These are phyloP conservation scores for Arthromyces matolae DNA, from an alignment of 768 basidiomycete genomes.

Conservation along the genomic window DNA sequence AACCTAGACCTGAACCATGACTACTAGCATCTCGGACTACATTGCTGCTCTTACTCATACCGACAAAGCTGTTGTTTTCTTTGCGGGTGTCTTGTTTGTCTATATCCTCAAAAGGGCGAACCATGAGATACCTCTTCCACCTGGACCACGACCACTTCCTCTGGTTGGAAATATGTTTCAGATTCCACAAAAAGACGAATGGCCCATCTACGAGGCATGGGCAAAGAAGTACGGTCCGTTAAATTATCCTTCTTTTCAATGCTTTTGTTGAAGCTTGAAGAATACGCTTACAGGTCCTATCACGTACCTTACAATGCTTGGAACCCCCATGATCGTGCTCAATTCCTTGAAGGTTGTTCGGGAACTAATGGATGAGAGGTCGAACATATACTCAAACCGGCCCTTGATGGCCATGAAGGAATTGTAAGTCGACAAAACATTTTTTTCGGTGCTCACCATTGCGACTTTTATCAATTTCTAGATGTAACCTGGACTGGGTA, in stretches of 20 bases:
- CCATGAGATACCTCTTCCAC: constrained; percentile 13
- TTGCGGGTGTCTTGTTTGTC: constrained; percentile 4
- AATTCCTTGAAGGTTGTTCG: constrained; percentile 16
- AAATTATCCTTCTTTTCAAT: too few species aligned
- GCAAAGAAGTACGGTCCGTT: constrained; percentile 19
- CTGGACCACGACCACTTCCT: constrained; percentile 19
- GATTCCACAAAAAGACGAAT: constrained; percentile 21
- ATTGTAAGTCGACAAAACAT: constrained; percentile 9
- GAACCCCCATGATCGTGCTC: constrained; percentile 20
- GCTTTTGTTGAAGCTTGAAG: not conserved
- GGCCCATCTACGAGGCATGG: constrained; percentile 19
- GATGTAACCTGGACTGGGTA: constrained; percentile 11
- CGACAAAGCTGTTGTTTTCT: constrained; percentile 1
- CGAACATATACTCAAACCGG: constrained; percentile 21
- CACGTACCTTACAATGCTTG: constrained; percentile 18
- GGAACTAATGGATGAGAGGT: constrained; percentile 14
- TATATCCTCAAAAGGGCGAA: constrained; percentile 8
- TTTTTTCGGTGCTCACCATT: not conserved
- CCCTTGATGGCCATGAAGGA: constrained; percentile 19
- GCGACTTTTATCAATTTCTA: not conserved
- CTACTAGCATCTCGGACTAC: not conserved
- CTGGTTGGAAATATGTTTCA: constrained; percentile 22
- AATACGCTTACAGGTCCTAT: constrained; percentile 13
- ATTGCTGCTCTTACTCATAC: constrained; percentile 1
- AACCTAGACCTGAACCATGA: constrained; percentile 1